Percentiles rank a stretch among this genome's conserved stretches.
Evolutionary conservation across 129 eudicot species (phyloP).

Genomic region (Helichrysum umbraculigerum): DNA sequence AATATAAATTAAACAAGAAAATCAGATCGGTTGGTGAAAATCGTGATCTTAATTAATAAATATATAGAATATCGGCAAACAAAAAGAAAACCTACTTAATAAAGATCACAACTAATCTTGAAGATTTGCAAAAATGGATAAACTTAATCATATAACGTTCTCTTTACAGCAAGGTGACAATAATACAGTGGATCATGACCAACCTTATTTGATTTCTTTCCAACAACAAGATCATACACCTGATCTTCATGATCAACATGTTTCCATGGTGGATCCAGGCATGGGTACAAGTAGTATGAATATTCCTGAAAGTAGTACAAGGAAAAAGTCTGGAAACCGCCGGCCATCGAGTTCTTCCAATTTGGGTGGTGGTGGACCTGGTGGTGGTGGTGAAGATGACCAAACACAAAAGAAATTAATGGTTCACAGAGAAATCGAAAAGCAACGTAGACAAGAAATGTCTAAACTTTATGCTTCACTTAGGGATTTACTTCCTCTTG

Average conservation of each 20-base stretch:
- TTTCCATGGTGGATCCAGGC: slow-evolving; percentile 18
- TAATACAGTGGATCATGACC: slow-evolving; percentile 29
- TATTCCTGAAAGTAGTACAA: background rate
- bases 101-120: slow-evolving; percentile 41
- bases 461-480: slow-evolving; percentile 58
- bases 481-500: slow-evolving; percentile 64
- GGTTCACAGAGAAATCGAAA: slow-evolving; percentile 62
- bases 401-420: slow-evolving; percentile 36
- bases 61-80: slow-evolving; percentile 19
- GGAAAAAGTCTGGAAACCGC: slow-evolving; percentile 19
- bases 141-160: slow-evolving; percentile 33
- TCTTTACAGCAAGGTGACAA: slow-evolving; percentile 45
- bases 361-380: slow-evolving; percentile 9
- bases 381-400: slow-evolving; percentile 15
- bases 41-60: slow-evolving; percentile 18
- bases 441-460: slow-evolving; percentile 73
- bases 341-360: background rate
- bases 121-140: slow-evolving; percentile 30
- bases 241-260: slow-evolving; percentile 27
- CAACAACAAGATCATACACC: slow-evolving; percentile 30
- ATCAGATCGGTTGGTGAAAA: slow-evolving; percentile 28
- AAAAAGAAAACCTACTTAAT: slow-evolving; percentile 30
- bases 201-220: slow-evolving; percentile 28
- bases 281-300: background rate
- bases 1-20: background rate